phyloP scores from a whole-genome alignment of 1,139 yeast genomes.

The Diutina mesorugosa region DNA sequence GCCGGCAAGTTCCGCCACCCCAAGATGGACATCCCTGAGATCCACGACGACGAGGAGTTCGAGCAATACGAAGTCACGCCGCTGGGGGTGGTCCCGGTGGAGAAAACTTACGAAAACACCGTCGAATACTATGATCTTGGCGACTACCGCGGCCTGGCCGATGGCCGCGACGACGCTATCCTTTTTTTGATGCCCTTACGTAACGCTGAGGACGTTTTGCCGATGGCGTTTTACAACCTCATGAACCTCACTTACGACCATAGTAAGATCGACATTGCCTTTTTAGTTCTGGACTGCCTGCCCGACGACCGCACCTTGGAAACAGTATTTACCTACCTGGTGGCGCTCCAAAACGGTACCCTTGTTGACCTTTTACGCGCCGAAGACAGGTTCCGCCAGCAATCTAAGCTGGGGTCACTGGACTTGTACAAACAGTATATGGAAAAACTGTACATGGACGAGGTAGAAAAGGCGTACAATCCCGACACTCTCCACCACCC shows the following conservation, averaged over 20 bases:
- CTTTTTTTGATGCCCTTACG: slow-evolving; percentile 66
- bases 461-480: slow-evolving; percentile 42
- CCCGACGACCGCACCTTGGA: slow-evolving; percentile 64
- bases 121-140: slow-evolving; percentile 54
- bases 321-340: slow-evolving; percentile 50
- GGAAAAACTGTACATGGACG: slow-evolving; percentile 51
- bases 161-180: slow-evolving; percentile 14
- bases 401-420: slow-evolving; percentile 19
- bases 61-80: slow-evolving; percentile 25
- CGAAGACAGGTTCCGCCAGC: slow-evolving; percentile 21
- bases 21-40: slow-evolving; percentile 1
- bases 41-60: slow-evolving; percentile 7
- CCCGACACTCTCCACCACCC: slow-evolving; percentile 45
- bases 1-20: not conserved
- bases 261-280: slow-evolving; percentile 67
- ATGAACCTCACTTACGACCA: slow-evolving; percentile 84
- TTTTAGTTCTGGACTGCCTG: slow-evolving; percentile 75
- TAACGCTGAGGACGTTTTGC: slow-evolving; percentile 70
- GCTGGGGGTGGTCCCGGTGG: slow-evolving; percentile 17
- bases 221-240: slow-evolving; percentile 72
- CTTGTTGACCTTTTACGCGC: slow-evolving; percentile 35
- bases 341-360: slow-evolving; percentile 61
- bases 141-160: slow-evolving; percentile 33
- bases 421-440: slow-evolving; percentile 58
- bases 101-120: slow-evolving; percentile 15